Percentiles rank a stretch among this genome's conserved stretches.
Evolutionary conservation across 2,329 filamentous ascomycete species (phyloP).

Genomic region (Penicillium rolfsii): DNA sequence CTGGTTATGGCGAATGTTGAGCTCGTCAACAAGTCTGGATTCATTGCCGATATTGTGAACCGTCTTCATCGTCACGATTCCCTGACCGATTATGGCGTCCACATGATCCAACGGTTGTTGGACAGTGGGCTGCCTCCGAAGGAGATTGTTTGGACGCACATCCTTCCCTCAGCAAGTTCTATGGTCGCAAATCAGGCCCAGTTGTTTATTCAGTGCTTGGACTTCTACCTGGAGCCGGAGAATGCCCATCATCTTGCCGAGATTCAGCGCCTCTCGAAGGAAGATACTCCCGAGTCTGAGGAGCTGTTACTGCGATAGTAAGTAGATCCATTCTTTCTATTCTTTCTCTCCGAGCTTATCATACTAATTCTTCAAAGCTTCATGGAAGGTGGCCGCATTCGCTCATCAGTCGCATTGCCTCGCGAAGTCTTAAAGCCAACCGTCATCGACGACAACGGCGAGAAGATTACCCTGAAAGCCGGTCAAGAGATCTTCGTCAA

Average conservation of each 20-base stretch:
- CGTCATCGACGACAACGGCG: conserved; percentile 41
- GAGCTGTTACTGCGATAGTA: conserved; percentile 57
- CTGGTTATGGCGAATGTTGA: conserved; percentile 55
- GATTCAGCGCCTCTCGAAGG: conserved; percentile 53
- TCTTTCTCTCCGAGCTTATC: not conserved
- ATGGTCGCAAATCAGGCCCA: conserved; percentile 62
- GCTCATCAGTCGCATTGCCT: conserved; percentile 43
- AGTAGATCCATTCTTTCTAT: conserved; percentile 19
- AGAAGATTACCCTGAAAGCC: conserved; percentile 38
- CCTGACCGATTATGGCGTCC: conserved; percentile 57
- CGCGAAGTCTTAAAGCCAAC: conserved; percentile 40
- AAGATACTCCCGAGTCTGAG: conserved; percentile 51
- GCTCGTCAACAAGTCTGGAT: conserved; percentile 47
- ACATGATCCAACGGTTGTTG: conserved; percentile 59
- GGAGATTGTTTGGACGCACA: conserved; percentile 60
- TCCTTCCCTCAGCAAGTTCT: conserved; percentile 61
- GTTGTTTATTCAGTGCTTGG: conserved; percentile 60
- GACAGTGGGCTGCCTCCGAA: conserved; percentile 51
- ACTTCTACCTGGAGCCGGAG: conserved; percentile 58
- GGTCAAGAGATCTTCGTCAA: conserved; percentile 44
- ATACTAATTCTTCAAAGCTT: conserved; percentile 35
- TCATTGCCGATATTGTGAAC: conserved; percentile 47
- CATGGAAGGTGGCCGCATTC: conserved; percentile 46
- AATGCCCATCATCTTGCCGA: conserved; percentile 53
- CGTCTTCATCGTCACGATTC: conserved; percentile 46